A percentile compares a stretch with the other conserved stretches of the same genome.
These are phyloP conservation scores for Yarrowia sp. DNA, from an alignment of 805 yeast genomes.

Conservation along the genomic window DNA sequence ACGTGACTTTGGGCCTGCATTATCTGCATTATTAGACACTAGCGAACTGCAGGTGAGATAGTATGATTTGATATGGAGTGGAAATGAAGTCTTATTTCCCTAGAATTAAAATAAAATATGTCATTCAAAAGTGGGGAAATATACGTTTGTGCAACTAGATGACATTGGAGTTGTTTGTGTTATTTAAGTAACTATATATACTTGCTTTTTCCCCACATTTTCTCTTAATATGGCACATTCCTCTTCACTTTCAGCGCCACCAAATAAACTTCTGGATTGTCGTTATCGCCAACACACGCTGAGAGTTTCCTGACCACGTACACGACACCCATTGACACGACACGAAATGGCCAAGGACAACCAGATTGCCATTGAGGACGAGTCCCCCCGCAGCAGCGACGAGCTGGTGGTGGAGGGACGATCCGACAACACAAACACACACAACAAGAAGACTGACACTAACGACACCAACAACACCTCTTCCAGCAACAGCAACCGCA, in stretches of 20 bases:
- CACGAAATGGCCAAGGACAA: neutral
- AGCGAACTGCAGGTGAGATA: slow-evolving; percentile 14
- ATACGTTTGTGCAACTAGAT: neutral
- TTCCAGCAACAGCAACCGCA: neutral
- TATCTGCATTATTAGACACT: neutral
- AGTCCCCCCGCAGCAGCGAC: slow-evolving; percentile 12
- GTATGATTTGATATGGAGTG: too few relatives aligned
- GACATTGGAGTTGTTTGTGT: neutral
- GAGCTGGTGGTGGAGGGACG: slow-evolving; percentile 11
- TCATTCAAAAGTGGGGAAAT: too few relatives aligned
- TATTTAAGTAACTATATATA: neutral
- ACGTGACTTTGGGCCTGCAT: neutral
- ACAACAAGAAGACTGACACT: neutral
- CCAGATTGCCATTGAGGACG: slow-evolving; percentile 13
- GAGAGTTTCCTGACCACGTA: neutral
- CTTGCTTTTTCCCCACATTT: neutral
- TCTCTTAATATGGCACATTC: too few relatives aligned
- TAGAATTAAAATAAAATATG: too few relatives aligned
- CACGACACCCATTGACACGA: neutral
- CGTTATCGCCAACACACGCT: neutral
- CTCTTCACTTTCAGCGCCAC: neutral
- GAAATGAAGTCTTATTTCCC: too few relatives aligned
- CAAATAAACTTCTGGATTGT: neutral
- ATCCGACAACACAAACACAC: neutral
- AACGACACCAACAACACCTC: neutral